Evolutionary conservation across 1,139 yeast species (phyloP).

Genomic region (Candida labiduridarum): DNA sequence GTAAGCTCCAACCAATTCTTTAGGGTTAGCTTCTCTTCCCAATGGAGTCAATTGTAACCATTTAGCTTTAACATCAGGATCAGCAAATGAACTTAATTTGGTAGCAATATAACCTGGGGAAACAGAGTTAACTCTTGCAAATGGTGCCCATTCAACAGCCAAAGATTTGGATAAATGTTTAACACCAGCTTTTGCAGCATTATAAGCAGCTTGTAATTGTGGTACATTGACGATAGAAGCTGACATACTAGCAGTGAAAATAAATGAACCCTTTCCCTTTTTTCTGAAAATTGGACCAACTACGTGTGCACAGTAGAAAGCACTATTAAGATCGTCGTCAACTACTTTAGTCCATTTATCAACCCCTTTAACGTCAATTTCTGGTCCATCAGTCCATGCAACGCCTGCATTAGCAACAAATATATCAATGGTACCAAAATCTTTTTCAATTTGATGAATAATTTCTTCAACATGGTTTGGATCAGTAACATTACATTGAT

Average conservation of each 20-base stretch:
- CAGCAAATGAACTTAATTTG: constrained; percentile 47
- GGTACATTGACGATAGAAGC: constrained; percentile 69
- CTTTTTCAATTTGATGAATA: constrained; percentile 31
- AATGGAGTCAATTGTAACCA: constrained; percentile 51
- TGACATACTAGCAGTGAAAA: constrained; percentile 33
- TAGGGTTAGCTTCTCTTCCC: constrained; percentile 54
- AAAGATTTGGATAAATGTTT: constrained; percentile 49
- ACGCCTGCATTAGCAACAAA: constrained; percentile 62
- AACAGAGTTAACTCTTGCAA: constrained; percentile 55
- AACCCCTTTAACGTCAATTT: constrained; percentile 45
- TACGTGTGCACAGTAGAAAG: constrained; percentile 46
- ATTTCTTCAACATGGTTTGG: constrained; percentile 38
- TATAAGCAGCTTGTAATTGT: constrained; percentile 61
- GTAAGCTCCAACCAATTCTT: constrained; percentile 58
- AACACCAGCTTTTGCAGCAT: constrained; percentile 58
- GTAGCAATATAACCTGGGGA: constrained; percentile 61
- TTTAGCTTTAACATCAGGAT: constrained; percentile 31
- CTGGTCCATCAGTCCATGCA: constrained; percentile 36
- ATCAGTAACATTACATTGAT: constrained; percentile 45
- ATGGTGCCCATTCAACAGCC: constrained; percentile 55
- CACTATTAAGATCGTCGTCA: constrained; percentile 51
- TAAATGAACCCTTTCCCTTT: constrained; percentile 36
- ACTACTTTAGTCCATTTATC: constrained; percentile 50
- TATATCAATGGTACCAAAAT: constrained; percentile 48
- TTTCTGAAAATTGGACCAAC: constrained; percentile 47